Conservation (phyloP, 2,329 filamentous ascomycete genomes). For the Pezicula carpinea region DNA sequence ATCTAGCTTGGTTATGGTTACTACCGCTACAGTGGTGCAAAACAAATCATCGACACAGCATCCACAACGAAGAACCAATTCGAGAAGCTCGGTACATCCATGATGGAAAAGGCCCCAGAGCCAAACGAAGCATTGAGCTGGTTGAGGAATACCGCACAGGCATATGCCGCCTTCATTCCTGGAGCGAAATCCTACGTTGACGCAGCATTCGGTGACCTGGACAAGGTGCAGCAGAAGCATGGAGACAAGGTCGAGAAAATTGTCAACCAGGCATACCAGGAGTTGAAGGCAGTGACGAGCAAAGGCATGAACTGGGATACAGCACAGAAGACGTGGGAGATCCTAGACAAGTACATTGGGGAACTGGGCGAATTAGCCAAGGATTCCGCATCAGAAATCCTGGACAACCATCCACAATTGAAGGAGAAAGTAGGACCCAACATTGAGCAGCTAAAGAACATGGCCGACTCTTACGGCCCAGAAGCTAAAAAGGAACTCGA, state of each 20-base stretch:
- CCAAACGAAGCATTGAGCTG: conserved; percentile 62
- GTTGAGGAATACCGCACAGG: conserved; percentile 61
- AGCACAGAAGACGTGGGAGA: conserved; percentile 54
- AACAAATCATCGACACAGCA: conserved; percentile 39
- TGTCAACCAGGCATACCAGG: conserved; percentile 60
- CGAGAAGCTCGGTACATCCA: conserved; percentile 52
- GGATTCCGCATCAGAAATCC: conserved; percentile 58
- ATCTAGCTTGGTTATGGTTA: conserved; percentile 41
- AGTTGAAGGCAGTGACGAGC: conserved; percentile 59
- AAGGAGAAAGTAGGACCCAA: conserved; percentile 69
- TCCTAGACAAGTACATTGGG: conserved; percentile 57
- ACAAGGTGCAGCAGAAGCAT: conserved; percentile 63
- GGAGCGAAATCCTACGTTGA: conserved; percentile 67
- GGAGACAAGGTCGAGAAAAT: conserved; percentile 66
- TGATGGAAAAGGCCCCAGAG: conserved; percentile 58
- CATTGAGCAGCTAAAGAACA: conserved; percentile 63
- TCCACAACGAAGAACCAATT: conserved; percentile 57
- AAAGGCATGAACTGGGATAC: conserved; percentile 58
- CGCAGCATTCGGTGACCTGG: conserved; percentile 64
- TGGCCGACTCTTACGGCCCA: conserved; percentile 66
- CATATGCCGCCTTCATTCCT: conserved; percentile 68
- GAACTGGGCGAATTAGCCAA: conserved; percentile 57
- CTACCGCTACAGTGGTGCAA: conserved; percentile 46
- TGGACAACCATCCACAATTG: conserved; percentile 68
- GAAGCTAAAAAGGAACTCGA: conserved; percentile 74